These are phyloP conservation scores for Cnidoscolus chayamansa DNA, from an alignment of 441 rosid species.

Conservation along the genomic window DNA sequence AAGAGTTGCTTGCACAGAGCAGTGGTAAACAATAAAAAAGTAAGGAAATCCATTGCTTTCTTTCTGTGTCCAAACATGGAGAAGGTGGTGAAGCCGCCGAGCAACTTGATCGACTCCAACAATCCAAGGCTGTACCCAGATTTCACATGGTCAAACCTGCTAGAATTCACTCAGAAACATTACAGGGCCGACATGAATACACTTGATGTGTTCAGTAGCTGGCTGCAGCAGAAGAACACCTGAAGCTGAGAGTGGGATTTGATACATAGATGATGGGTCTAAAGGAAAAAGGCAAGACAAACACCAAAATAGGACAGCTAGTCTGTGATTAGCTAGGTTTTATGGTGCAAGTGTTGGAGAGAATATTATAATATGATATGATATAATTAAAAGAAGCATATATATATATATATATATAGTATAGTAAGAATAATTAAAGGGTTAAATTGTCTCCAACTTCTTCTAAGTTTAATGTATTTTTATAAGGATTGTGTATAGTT, in stretches of 20 bases:
- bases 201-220: slow-evolving; percentile 58
- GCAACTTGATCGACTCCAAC: slow-evolving; percentile 39
- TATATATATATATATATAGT: background rate
- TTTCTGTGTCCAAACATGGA: slow-evolving; percentile 79
- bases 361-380: slow-evolving; percentile 10
- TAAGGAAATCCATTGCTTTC: slow-evolving; percentile 88
- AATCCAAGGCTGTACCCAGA: slow-evolving; percentile 72
- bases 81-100: slow-evolving; percentile 72
- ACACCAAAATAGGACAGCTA: slow-evolving; percentile 21
- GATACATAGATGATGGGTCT: slow-evolving; percentile 4
- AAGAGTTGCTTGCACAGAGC: slow-evolving; percentile 95
- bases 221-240: slow-evolving; percentile 48
- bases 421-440: slow-evolving; percentile 24
- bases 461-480: background rate
- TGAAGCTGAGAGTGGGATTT: background rate
- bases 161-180: slow-evolving; percentile 84
- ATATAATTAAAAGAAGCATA: slow-evolving; percentile 14
- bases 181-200: slow-evolving; percentile 96
- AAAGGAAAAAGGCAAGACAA: slow-evolving; percentile 27
- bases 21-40: slow-evolving; percentile 63
- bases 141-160: slow-evolving; percentile 78
- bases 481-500: too few relatives aligned
- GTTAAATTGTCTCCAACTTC: slow-evolving; percentile 15
- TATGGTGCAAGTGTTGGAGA: slow-evolving; percentile 17
- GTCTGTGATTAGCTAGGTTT: slow-evolving; percentile 16